phyloP scores from a whole-genome alignment of 139 green algal species.

The Raphidocelis subcapitata region DNA sequence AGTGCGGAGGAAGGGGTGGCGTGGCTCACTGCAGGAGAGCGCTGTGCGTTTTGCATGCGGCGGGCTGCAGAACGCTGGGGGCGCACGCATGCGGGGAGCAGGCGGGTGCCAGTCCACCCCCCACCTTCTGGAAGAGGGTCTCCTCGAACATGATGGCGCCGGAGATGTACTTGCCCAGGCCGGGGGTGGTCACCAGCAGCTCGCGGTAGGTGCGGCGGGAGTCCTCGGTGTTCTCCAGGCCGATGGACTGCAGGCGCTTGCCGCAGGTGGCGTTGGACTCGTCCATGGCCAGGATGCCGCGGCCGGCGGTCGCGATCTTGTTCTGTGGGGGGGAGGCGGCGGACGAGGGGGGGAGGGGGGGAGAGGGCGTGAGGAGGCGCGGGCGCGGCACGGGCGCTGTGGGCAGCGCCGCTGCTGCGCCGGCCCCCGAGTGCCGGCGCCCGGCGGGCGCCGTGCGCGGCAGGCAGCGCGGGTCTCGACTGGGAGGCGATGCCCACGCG shows the following conservation, averaged over 20 bases:
- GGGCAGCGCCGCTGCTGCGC: background rate
- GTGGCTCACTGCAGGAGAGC: too few relatives aligned
- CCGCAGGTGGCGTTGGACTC: conserved; percentile 99
- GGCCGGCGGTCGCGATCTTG: conserved; percentile 22
- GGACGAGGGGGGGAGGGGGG: background rate
- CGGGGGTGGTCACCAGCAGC: conserved; percentile 90
- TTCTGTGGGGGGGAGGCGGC: background rate
- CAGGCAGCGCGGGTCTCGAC: background rate
- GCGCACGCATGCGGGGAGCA: too few relatives aligned
- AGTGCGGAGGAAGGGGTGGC: too few relatives aligned
- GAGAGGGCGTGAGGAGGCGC: background rate
- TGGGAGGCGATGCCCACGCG: too few relatives aligned
- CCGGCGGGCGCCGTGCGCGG: background rate
- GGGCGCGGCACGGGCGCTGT: background rate
- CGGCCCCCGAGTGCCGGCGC: background rate
- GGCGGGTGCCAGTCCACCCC: too few relatives aligned
- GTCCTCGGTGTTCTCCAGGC: conserved; percentile 98
- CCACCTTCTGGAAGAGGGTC: conserved; percentile 94
- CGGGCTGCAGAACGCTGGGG: too few relatives aligned
- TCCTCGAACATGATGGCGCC: conserved; percentile 98
- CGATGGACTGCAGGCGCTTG: conserved; percentile 95
- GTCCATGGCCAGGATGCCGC: conserved; percentile 91
- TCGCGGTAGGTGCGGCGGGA: conserved; percentile 97
- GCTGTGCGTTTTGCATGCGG: too few relatives aligned
- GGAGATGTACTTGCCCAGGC: conserved; percentile 90